Evolutionary conservation across 306 rosid species (phyloP), one percentile per base, ranked within the genome.

Genomic region (Prinsepia uniflora): DNA sequence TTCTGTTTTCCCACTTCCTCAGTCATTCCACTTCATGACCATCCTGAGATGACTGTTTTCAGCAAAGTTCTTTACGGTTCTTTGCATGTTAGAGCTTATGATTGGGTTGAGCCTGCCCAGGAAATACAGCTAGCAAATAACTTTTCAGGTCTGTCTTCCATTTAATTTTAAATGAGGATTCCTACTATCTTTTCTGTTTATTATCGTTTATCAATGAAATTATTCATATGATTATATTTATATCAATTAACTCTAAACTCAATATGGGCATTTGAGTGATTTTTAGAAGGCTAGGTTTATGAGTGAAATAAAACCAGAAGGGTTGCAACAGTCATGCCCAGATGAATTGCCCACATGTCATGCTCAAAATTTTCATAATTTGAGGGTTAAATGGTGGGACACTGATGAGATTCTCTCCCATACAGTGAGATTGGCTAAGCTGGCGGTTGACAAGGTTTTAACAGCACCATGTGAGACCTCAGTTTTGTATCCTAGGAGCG

Each of bases 1-100:
- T 90, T 94, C 76, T 81, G 97, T 75, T 94, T 94, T 79, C 97
- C 98, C 19, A 86, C 97, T 70, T 94, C 98, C 65, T 72, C 98
- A 0, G 86, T 83, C 76, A 89, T 94, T 80, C 96, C 96, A 49
- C 97, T 94, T 19, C 98, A 94, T 62, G 98, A 89, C 80, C 98
- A 90, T 80, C 98, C 98, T n/a, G 87, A 84, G 81, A 94, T 94
- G 98, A 90, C 95, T 68, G 96, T 94, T 74, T 89, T 87, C 72
- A 94, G 96, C 87, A 94, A 94, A 87, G 75, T 90, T 84, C 90
- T 94, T 24, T 94, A 87, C 70, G 98, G 98, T 69, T 93, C 97
- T 79, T 78, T 93, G 86, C 96, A 88, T 73, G 96, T 93, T 74
- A 93, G 89, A 90, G 96, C 92, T 75, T 93, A 93, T 79, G 96